These are phyloP conservation scores for Ramaria rubella DNA, from an alignment of 768 basidiomycete genomes.

Conservation along the genomic window DNA sequence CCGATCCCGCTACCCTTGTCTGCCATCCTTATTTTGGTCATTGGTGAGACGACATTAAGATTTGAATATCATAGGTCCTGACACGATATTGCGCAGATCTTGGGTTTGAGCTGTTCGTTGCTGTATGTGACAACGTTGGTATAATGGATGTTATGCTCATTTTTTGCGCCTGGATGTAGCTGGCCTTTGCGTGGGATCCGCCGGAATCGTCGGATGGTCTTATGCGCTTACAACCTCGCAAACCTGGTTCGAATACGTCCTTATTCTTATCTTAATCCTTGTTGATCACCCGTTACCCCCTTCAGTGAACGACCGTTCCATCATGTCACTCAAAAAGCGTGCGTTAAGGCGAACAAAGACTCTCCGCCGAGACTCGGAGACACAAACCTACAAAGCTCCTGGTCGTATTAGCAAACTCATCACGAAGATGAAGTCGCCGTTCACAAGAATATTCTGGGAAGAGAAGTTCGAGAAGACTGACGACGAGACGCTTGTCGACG, in stretches of 20 bases:
- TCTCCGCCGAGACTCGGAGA: conserved; percentile 47
- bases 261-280: neutral
- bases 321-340: conserved; percentile 45
- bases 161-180: conserved; percentile 25
- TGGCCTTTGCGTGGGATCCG: conserved; percentile 69
- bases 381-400: conserved; percentile 36
- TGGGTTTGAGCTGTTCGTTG: conserved; percentile 62
- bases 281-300: neutral
- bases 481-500: conserved; percentile 54
- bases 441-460: conserved; percentile 55
- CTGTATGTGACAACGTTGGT: conserved; percentile 34
- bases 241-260: conserved; percentile 42
- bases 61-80: neutral
- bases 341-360: conserved; percentile 54
- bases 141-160: neutral
- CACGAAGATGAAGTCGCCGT: conserved; percentile 41
- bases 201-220: conserved; percentile 59
- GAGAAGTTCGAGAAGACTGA: conserved; percentile 47
- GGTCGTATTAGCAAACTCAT: conserved; percentile 34
- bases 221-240: conserved; percentile 61
- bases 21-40: conserved; percentile 64
- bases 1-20: conserved; percentile 61
- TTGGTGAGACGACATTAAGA: conserved; percentile 36
- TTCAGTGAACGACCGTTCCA: conserved; percentile 51
- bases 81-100: conserved; percentile 40